Evolutionary conservation across 805 yeast genomes (phyloP).

Genomic region (Lipomyces anomalus): DNA sequence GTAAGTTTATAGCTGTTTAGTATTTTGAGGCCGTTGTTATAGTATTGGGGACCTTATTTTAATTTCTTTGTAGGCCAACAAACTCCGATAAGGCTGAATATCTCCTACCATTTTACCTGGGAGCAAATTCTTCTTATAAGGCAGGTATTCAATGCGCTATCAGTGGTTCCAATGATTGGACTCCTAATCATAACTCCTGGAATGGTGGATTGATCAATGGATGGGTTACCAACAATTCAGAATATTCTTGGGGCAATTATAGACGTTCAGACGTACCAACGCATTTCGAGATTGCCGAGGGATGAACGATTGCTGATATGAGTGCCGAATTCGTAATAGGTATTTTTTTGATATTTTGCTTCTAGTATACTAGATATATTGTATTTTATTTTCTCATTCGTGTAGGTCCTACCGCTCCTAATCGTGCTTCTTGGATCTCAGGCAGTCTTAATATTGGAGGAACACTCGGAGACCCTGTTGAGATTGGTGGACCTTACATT

Average conservation of each 20-base stretch:
- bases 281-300: conserved; percentile 26
- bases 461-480: conserved; percentile 15
- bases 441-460: conserved; percentile 26
- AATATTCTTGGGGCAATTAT: conserved; percentile 26
- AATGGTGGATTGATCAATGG: conserved; percentile 22
- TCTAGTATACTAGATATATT: too few relatives aligned
- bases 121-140: conserved; percentile 17
- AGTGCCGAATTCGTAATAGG: conserved; percentile 26
- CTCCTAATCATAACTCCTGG: conserved; percentile 27
- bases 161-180: conserved; percentile 29
- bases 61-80: too few relatives aligned
- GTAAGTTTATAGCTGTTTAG: too few relatives aligned
- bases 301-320: conserved; percentile 30
- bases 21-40: too few relatives aligned
- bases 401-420: conserved; percentile 22
- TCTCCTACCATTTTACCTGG: conserved; percentile 25
- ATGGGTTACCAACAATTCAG: conserved; percentile 26
- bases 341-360: too few relatives aligned
- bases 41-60: too few relatives aligned
- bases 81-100: conserved; percentile 11
- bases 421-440: conserved; percentile 25
- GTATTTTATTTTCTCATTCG: neutral
- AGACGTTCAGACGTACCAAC: conserved; percentile 25
- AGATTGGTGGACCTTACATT: conserved; percentile 22
- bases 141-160: conserved; percentile 24